Evolutionary conservation across 495 filamentous ascomycete genomes (phyloP).

Genomic region (Xylaria scruposa): DNA sequence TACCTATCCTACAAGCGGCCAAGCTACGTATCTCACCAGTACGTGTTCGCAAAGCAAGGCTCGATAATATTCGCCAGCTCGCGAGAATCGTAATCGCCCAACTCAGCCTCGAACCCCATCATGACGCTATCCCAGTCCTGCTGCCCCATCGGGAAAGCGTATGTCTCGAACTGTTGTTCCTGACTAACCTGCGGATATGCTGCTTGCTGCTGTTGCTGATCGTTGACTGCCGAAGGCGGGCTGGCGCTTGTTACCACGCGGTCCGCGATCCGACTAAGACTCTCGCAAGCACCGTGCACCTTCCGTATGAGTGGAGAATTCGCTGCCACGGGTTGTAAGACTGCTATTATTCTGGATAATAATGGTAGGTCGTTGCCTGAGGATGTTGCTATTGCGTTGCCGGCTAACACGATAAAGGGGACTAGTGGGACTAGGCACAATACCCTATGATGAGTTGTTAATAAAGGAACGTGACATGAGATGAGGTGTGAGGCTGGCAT

Average conservation of each 20-base stretch:
- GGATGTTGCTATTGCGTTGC: conserved; percentile 64
- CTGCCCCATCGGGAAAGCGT: conserved; percentile 36
- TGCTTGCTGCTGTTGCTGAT: neutral
- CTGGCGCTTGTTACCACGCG: conserved; percentile 31
- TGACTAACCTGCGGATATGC: neutral
- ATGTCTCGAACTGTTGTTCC: conserved; percentile 22
- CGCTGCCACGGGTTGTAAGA: conserved; percentile 25
- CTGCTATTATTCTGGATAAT: conserved; percentile 25
- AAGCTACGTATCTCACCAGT: conserved; percentile 24
- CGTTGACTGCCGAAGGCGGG: neutral
- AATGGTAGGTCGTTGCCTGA: conserved; percentile 53
- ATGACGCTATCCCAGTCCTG: conserved; percentile 40
- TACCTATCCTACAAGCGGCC: neutral
- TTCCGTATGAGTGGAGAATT: conserved; percentile 27
- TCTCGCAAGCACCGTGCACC: conserved; percentile 34
- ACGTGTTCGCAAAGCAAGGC: conserved; percentile 34
- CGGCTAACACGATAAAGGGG: conserved; percentile 73
- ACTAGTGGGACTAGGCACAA: conserved; percentile 63
- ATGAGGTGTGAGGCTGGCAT: neutral
- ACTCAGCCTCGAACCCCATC: conserved; percentile 35
- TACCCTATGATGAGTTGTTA: conserved; percentile 25
- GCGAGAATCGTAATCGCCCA: conserved; percentile 32
- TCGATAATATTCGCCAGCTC: conserved; percentile 34
- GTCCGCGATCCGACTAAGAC: conserved; percentile 29
- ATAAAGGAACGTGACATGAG: neutral